A percentile compares a stretch with the other conserved stretches of the same genome.
These are phyloP conservation scores for Eucalyptus leucophloia DNA, from an alignment of 345 rosid genomes.

Conservation along the genomic window DNA sequence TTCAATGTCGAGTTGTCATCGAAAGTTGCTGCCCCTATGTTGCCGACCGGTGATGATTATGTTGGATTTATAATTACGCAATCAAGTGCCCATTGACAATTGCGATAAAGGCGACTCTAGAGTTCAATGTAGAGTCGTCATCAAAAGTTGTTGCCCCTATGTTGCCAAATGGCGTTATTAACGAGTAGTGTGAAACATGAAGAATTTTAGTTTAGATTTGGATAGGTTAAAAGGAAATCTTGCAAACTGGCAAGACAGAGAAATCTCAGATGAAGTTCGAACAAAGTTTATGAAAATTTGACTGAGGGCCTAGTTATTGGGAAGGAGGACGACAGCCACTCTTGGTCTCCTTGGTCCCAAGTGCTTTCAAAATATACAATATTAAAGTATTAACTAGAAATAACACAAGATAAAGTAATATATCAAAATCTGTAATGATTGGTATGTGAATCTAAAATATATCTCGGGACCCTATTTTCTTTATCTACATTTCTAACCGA, in stretches of 20 bases:
- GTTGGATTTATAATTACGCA: neutral
- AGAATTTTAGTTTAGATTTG: neutral
- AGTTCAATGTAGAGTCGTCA: neutral
- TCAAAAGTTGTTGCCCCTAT: neutral
- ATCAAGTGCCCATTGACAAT: neutral
- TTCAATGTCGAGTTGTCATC: neutral
- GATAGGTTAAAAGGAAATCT: neutral
- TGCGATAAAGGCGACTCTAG: neutral
- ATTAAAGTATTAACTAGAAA: neutral
- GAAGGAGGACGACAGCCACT: neutral
- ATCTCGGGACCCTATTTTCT: neutral
- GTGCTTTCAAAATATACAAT: neutral
- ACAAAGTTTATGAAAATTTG: neutral
- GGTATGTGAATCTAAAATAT: neutral
- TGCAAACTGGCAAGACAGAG: neutral
- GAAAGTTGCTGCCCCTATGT: neutral
- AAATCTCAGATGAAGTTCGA: neutral
- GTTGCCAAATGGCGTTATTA: neutral
- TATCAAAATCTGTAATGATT: neutral
- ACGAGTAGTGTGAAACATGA: neutral
- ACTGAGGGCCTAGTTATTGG: neutral
- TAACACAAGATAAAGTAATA: neutral
- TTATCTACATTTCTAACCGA: neutral
- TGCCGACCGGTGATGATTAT: neutral
- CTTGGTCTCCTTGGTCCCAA: neutral